A percentile compares a stretch with the other conserved stretches of the same genome.
phyloP scores from a whole-genome alignment of 805 yeast species.

The Candida corydali region DNA sequence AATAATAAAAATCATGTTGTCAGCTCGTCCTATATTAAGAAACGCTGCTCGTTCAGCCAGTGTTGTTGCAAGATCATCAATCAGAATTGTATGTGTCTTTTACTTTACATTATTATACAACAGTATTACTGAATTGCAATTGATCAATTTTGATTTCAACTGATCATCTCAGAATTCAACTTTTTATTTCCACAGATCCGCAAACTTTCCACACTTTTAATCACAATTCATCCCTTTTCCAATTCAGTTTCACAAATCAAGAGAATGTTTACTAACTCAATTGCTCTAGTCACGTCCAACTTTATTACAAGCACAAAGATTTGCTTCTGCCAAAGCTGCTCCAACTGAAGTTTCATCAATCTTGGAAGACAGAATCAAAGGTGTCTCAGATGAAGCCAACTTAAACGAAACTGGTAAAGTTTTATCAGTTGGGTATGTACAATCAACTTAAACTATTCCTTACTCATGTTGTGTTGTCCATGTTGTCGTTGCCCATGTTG shows the following conservation, averaged over 20 bases:
- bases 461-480: neutral
- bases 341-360: conserved; percentile 99
- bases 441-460: neutral
- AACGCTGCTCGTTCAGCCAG: conserved; percentile 78
- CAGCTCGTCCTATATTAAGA: conserved; percentile 82
- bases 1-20: conserved; percentile 50
- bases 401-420: conserved; percentile 99
- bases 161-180: too few relatives aligned
- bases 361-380: conserved; percentile 98
- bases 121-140: too few relatives aligned
- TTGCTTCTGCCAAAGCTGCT: conserved; percentile 94
- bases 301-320: conserved; percentile 64
- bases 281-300: conserved; percentile 67
- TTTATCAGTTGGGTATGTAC: conserved; percentile 87
- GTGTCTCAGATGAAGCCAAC: conserved; percentile 95
- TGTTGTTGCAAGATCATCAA: conserved; percentile 30
- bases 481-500: conserved; percentile 3
- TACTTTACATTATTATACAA: too few relatives aligned
- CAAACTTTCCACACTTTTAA: too few relatives aligned
- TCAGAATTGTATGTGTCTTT: conserved; percentile 30
- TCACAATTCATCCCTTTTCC: too few relatives aligned
- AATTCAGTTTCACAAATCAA: too few relatives aligned
- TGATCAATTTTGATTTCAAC: too few relatives aligned
- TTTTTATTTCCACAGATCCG: too few relatives aligned
- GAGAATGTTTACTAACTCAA: conserved; percentile 35